These are phyloP conservation scores for Venturia effusa DNA, from an alignment of 2,329 filamentous ascomycete genomes.

Conservation along the genomic window DNA sequence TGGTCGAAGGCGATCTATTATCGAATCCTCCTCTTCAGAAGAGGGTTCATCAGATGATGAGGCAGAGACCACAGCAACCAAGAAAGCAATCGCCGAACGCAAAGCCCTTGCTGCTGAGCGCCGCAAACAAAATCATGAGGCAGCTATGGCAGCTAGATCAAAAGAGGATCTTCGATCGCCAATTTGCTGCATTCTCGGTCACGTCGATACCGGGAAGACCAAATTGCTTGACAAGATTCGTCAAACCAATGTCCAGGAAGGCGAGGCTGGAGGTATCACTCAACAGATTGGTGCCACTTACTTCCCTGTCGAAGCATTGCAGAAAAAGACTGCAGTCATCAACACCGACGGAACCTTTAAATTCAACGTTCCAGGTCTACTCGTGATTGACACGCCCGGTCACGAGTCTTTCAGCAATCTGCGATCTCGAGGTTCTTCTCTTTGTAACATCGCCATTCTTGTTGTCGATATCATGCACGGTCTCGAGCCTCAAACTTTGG, in stretches of 20 bases:
- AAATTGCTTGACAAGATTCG: conserved; percentile 97
- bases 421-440: conserved; percentile 88
- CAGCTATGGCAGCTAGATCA: conserved; percentile 79
- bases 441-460: conserved; percentile 98
- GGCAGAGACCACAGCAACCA: conserved; percentile 62
- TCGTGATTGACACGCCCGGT: conserved; percentile 96
- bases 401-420: conserved; percentile 99
- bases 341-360: conserved; percentile 85
- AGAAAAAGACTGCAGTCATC: conserved; percentile 85
- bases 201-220: conserved; percentile 99
- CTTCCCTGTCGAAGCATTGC: conserved; percentile 89
- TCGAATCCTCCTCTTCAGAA: conserved; percentile 36
- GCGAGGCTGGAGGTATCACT: conserved; percentile 97
- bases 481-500: conserved; percentile 89
- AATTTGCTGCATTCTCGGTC: conserved; percentile 98
- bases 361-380: conserved; percentile 92
- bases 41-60: conserved; percentile 43
- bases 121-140: conserved; percentile 81
- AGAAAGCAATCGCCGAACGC: conserved; percentile 60
- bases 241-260: conserved; percentile 97
- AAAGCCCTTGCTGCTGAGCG: conserved; percentile 86
- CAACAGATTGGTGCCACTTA: conserved; percentile 99
- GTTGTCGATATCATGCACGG: conserved; percentile 99
- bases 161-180: conserved; percentile 92
- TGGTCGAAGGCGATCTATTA: conserved; percentile 27